Conservation (phyloP, 164 flowering plant species). For the Magnolia kwangsiensis region DNA sequence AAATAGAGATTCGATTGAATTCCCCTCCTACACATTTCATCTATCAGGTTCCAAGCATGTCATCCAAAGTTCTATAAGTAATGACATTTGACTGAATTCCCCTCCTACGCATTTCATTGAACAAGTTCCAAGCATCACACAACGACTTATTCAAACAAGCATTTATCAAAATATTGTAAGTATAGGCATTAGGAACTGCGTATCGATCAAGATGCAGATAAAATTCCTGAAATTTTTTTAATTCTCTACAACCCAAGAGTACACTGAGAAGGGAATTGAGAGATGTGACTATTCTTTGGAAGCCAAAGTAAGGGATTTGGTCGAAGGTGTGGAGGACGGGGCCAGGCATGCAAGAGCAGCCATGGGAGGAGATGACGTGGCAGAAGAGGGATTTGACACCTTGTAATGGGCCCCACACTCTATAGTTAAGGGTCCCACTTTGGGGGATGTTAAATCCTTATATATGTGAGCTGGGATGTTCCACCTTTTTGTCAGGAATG, state of each 20-base stretch:
- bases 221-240: conserved; percentile 38
- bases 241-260: conserved; percentile 41
- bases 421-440: too few species aligned
- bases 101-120: too few species aligned
- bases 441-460: too few species aligned
- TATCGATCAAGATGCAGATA: conserved; percentile 21
- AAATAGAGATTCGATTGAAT: too few species aligned
- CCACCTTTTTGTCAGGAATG: too few species aligned
- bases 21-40: too few species aligned
- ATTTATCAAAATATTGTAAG: conserved; percentile 65
- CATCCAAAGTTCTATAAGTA: conserved; percentile 56
- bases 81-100: conserved; percentile 23
- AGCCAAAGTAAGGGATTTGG: conserved; percentile 45
- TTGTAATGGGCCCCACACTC: too few species aligned
- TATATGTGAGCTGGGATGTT: too few species aligned
- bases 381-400: conserved; percentile 60
- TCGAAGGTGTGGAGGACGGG: conserved; percentile 44
- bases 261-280: conserved; percentile 49
- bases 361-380: conserved; percentile 54
- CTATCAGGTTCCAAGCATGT: conserved; percentile 34
- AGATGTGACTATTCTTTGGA: conserved; percentile 52
- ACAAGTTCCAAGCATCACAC: too few species aligned
- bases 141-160: conserved; percentile 1
- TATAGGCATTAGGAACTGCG: conserved; percentile 51
- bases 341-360: conserved; percentile 39